Evolutionary conservation across 441 rosid species (phyloP).

Genomic region (Aquilaria agallochum): DNA sequence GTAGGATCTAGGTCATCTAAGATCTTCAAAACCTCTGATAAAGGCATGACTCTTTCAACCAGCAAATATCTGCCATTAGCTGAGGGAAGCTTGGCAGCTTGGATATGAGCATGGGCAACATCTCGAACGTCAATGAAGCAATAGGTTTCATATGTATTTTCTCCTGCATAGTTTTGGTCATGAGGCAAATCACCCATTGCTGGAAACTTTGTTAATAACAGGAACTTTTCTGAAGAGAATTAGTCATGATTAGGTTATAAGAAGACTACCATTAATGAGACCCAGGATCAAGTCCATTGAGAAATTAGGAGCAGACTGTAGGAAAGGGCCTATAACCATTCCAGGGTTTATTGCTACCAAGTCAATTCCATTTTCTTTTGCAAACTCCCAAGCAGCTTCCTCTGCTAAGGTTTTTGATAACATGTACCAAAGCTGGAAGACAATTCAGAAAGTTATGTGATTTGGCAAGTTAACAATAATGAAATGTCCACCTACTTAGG

Average conservation of each 20-base stretch:
- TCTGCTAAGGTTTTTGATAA: conserved; percentile 43
- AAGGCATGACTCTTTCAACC: conserved; percentile 8
- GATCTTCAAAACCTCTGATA: conserved; percentile 4
- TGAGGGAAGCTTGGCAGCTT: conserved; percentile 19
- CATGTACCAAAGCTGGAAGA: conserved; percentile 27
- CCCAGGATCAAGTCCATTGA: conserved; percentile 17
- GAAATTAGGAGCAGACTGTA: conserved; percentile 29
- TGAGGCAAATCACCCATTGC: no score
- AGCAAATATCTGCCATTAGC: conserved; percentile 17
- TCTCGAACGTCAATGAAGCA: conserved; percentile 28
- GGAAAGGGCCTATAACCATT: conserved; percentile 36
- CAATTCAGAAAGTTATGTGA: no score
- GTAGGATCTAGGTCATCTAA: conserved; percentile 12
- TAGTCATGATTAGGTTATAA: neutral
- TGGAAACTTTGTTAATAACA: no score
- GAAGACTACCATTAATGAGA: conserved; percentile 27
- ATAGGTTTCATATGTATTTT: neutral
- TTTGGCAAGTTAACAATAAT: no score
- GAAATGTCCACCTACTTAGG: no score
- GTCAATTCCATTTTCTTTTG: conserved; percentile 35
- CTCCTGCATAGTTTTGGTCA: neutral
- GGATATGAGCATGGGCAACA: conserved; percentile 19
- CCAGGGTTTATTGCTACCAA: conserved; percentile 33
- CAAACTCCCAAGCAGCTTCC: conserved; percentile 41
- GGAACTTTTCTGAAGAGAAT: neutral